Percentiles rank a stretch among this genome's conserved stretches.
phyloP scores from a whole-genome alignment of 306 rosid genomes.

The Delonix regia region DNA sequence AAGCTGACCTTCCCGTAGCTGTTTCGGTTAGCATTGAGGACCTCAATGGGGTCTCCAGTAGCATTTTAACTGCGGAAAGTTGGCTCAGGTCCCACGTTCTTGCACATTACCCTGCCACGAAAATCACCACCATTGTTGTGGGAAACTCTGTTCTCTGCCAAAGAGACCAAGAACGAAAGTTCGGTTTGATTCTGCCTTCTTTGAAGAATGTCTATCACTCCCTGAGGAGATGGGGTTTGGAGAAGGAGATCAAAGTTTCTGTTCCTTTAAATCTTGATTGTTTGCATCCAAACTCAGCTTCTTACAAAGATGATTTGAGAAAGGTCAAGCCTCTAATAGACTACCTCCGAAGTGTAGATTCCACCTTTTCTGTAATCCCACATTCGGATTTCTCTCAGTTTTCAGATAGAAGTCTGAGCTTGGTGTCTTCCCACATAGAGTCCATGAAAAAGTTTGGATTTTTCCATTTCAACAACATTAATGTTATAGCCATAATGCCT shows the following conservation, averaged over 20 bases:
- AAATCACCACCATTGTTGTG: conserved; percentile 72
- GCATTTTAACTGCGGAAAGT: conserved; percentile 66
- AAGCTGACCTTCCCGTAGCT: conserved; percentile 58
- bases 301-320: conserved; percentile 39
- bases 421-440: conserved; percentile 54
- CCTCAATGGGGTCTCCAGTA: conserved; percentile 57
- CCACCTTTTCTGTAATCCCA: conserved; percentile 58
- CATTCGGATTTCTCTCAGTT: conserved; percentile 43
- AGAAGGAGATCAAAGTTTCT: conserved; percentile 69
- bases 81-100: conserved; percentile 76
- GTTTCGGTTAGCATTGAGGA: conserved; percentile 50
- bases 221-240: conserved; percentile 85
- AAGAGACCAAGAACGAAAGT: conserved; percentile 37
- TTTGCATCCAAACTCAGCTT: conserved; percentile 36
- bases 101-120: conserved; percentile 64
- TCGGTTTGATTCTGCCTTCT: conserved; percentile 47
- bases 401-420: conserved; percentile 44
- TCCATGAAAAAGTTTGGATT: conserved; percentile 58
- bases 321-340: conserved; percentile 47
- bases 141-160: conserved; percentile 51
- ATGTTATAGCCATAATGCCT: conserved; percentile 35
- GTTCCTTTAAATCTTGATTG: conserved; percentile 52
- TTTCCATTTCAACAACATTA: conserved; percentile 48
- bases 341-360: conserved; percentile 59
- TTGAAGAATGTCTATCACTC: conserved; percentile 73